These are phyloP conservation scores for Lycium ferocissimum DNA, from an alignment of 257 asterid species.

Conservation along the genomic window DNA sequence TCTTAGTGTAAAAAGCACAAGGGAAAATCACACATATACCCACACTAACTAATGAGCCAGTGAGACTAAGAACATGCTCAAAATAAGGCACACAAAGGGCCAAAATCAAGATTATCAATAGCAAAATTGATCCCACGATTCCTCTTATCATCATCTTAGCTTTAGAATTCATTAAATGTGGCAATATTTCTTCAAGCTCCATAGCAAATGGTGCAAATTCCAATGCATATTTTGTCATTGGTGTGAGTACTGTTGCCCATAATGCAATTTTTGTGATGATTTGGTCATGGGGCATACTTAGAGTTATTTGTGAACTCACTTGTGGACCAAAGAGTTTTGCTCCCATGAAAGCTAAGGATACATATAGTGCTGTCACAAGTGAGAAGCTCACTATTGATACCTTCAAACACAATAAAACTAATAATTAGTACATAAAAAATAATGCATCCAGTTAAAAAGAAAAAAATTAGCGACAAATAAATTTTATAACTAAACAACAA, in stretches of 20 bases:
- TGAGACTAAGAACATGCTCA: constrained; percentile 74
- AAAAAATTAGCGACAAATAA: no score
- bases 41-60: constrained; percentile 71
- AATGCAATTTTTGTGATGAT: constrained; percentile 66
- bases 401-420: constrained; percentile 39
- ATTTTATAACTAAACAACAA: no score
- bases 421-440: neutral
- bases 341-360: constrained; percentile 71
- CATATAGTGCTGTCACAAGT: constrained; percentile 56
- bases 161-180: constrained; percentile 48
- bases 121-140: constrained; percentile 56
- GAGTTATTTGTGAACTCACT: constrained; percentile 70
- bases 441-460: neutral
- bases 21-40: constrained; percentile 67
- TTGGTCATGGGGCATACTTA: constrained; percentile 63
- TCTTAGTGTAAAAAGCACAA: constrained; percentile 64
- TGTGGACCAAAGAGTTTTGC: constrained; percentile 71
- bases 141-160: constrained; percentile 62
- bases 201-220: constrained; percentile 77
- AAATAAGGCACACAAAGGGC: constrained; percentile 72
- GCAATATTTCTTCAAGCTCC: constrained; percentile 60
- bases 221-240: constrained; percentile 79
- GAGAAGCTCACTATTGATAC: constrained; percentile 75
- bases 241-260: constrained; percentile 74
- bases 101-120: constrained; percentile 53